Conservation (phyloP, 345 rosid species). For the Melastoma malabathricum region DNA sequence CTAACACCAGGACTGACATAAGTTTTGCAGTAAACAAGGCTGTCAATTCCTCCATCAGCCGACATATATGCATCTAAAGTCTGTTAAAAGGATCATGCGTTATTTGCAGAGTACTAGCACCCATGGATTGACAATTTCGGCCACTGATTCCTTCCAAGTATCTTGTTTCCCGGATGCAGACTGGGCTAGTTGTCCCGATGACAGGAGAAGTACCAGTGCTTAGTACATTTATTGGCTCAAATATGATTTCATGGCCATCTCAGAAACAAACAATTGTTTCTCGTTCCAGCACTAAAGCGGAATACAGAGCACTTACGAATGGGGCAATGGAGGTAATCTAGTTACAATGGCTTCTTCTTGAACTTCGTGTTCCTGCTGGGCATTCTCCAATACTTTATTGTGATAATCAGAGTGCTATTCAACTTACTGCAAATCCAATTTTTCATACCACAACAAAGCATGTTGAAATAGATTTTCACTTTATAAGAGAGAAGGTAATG, state of each 20-base stretch:
- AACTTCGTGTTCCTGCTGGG: not conserved
- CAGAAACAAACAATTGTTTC: not conserved
- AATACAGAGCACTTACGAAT: not conserved
- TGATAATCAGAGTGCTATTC: not conserved
- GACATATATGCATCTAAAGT: not conserved
- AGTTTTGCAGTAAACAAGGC: not conserved
- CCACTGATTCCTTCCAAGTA: not conserved
- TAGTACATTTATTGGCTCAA: not conserved
- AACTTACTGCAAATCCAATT: not conserved
- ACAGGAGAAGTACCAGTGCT: not conserved
- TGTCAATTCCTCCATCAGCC: not conserved
- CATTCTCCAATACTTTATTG: not conserved
- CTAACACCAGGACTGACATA: not conserved
- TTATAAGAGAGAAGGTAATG: not conserved
- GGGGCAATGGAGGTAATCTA: not conserved
- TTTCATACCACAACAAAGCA: constrained; percentile 5
- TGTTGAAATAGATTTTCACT: constrained; percentile 3
- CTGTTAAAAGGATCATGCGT: not conserved
- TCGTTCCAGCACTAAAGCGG: not conserved
- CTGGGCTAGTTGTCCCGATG: constrained; percentile 1
- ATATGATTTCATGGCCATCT: not conserved
- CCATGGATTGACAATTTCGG: not conserved
- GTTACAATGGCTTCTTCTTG: not conserved
- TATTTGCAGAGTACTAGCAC: not conserved
- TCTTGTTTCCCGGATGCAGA: not conserved